A percentile compares a stretch with the other conserved stretches of the same genome.
phyloP scores from a whole-genome alignment of 805 yeast genomes.

The Barnettozyma salicaria region DNA sequence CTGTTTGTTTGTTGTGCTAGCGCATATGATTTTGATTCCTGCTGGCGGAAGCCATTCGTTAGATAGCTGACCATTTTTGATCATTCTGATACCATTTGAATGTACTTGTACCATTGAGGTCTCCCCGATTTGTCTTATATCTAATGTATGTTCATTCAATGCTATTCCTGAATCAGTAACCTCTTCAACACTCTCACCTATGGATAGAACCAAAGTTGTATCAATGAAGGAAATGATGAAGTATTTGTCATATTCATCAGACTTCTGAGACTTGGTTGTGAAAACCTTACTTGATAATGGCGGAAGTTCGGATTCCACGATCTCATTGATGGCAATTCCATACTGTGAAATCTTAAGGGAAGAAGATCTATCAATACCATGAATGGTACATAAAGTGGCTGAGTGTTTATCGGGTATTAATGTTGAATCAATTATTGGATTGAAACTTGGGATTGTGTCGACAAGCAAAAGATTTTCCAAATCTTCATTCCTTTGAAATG shows the following conservation, averaged over 20 bases:
- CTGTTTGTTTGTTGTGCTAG: slow-evolving; percentile 62
- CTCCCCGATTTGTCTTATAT: slow-evolving; percentile 61
- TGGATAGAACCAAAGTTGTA: slow-evolving; percentile 64
- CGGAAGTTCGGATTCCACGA: slow-evolving; percentile 77
- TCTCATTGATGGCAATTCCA: slow-evolving; percentile 53
- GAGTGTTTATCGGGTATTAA: slow-evolving; percentile 28
- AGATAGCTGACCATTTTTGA: slow-evolving; percentile 26
- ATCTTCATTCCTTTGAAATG: slow-evolving; percentile 28
- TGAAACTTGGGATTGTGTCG: slow-evolving; percentile 37
- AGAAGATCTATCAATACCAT: slow-evolving; percentile 41
- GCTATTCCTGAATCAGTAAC: slow-evolving; percentile 61
- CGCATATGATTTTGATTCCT: slow-evolving; percentile 56
- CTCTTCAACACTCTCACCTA: slow-evolving; percentile 78
- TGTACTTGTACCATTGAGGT: slow-evolving; percentile 68
- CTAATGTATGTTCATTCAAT: slow-evolving; percentile 52
- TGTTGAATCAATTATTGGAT: slow-evolving; percentile 46
- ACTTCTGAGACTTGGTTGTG: slow-evolving; percentile 46
- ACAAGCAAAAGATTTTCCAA: slow-evolving; percentile 56
- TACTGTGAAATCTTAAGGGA: slow-evolving; percentile 43
- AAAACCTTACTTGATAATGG: slow-evolving; percentile 54
- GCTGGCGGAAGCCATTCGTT: slow-evolving; percentile 79
- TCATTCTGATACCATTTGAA: slow-evolving; percentile 60
- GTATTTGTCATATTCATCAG: slow-evolving; percentile 51
- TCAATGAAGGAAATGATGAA: slow-evolving; percentile 60
- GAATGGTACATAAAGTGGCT: slow-evolving; percentile 37